A percentile compares a stretch with the other conserved stretches of the same genome.
Evolutionary conservation across 2,329 filamentous ascomycete genomes (phyloP).

Genomic region (Aspergillus pseudoviridinutans): DNA sequence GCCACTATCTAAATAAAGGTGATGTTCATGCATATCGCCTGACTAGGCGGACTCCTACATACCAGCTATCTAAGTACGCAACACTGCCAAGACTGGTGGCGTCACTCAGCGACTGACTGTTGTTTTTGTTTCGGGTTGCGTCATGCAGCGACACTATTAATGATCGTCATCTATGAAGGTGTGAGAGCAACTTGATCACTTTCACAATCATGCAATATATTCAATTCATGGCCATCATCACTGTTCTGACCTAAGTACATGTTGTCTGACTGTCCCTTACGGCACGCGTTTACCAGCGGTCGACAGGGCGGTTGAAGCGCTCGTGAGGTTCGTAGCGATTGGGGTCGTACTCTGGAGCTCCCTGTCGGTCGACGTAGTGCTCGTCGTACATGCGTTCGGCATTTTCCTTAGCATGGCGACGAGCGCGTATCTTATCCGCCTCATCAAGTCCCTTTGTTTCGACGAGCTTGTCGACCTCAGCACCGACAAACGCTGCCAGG

Average conservation of each 20-base stretch:
- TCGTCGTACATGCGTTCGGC: constrained; percentile 59
- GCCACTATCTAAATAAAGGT: neutral
- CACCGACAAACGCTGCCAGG: constrained; percentile 66
- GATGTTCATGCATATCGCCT: constrained; percentile 13
- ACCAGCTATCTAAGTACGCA: constrained; percentile 1
- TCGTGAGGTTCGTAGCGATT: constrained; percentile 30
- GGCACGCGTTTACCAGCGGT: constrained; percentile 18
- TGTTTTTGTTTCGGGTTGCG: neutral
- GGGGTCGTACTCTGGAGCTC: constrained; percentile 53
- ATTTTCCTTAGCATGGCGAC: constrained; percentile 56
- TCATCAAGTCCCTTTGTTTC: constrained; percentile 66
- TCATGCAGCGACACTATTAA: neutral
- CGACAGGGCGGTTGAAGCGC: constrained; percentile 18
- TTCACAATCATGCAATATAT: neutral
- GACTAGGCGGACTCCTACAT: constrained; percentile 17
- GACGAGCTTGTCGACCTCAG: constrained; percentile 70
- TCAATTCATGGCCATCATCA: constrained; percentile 3
- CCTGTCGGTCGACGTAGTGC: constrained; percentile 51
- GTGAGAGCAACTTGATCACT: neutral
- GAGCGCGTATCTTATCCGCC: constrained; percentile 55
- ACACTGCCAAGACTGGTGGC: neutral
- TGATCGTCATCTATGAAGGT: neutral
- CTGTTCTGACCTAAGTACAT: neutral
- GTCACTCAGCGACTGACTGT: neutral
- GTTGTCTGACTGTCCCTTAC: neutral